Evolutionary conservation across 2,329 filamentous ascomycete species (phyloP).

Genomic region (Fusarium brevicatenulatum): DNA sequence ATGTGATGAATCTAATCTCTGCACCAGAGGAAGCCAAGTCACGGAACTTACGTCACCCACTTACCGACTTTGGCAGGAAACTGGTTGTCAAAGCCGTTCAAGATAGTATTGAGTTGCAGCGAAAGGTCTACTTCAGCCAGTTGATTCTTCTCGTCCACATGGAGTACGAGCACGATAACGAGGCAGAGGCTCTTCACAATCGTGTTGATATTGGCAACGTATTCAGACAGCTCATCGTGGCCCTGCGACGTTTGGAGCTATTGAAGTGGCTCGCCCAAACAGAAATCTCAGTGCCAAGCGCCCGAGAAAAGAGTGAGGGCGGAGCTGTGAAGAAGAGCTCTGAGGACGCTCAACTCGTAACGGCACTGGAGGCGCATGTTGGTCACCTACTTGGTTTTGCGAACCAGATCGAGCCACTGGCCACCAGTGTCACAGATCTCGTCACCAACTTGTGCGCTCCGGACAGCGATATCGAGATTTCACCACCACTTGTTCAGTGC

Average conservation of each 20-base stretch:
- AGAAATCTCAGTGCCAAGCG: constrained; percentile 62
- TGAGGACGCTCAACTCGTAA: constrained; percentile 62
- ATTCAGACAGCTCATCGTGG: constrained; percentile 74
- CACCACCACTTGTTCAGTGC: constrained; percentile 69
- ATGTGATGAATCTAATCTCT: constrained; percentile 59
- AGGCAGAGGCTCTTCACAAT: constrained; percentile 71
- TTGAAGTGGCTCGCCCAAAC: constrained; percentile 73
- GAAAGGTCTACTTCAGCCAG: constrained; percentile 81
- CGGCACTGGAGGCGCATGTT: constrained; percentile 68
- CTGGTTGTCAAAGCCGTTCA: constrained; percentile 80
- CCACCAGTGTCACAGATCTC: constrained; percentile 72
- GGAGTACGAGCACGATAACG: constrained; percentile 81
- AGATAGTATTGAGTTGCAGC: constrained; percentile 78
- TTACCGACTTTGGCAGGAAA: constrained; percentile 81
- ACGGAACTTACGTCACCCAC: constrained; percentile 59
- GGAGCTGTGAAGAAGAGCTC: constrained; percentile 52
- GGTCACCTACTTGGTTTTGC: constrained; percentile 72
- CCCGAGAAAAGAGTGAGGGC: constrained; percentile 51
- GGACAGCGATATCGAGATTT: constrained; percentile 73
- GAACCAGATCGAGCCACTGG: constrained; percentile 62
- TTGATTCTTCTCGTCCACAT: constrained; percentile 86
- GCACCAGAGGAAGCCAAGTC: constrained; percentile 58
- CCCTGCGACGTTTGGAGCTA: constrained; percentile 79
- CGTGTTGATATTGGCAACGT: constrained; percentile 74
- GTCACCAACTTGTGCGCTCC: constrained; percentile 72